Evolutionary conservation across 2,329 filamentous ascomycete species (phyloP), one percentile per base, ranked within the genome.

Genomic region (Epichloe baconii): DNA sequence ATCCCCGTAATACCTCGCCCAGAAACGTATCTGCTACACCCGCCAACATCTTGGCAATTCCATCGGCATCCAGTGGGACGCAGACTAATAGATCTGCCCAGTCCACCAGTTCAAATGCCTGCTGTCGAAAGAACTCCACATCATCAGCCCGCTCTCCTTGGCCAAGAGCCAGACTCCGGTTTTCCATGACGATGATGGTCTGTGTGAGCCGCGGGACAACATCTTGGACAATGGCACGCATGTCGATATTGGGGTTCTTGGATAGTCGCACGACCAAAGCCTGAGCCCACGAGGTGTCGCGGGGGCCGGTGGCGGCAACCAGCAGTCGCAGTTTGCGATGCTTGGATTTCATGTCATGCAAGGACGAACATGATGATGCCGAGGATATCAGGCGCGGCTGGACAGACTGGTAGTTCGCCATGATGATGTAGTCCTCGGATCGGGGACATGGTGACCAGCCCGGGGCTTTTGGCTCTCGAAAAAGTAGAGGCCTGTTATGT

Each of bases 71-170:
- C 47, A 95, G 83, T 3, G 90, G 88, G 6, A 86, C 86, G 51
- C 95, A 78, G 35, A 95, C 82, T 53, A 95, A 75, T 57, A 95
- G 70, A 66, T 95, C 86, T 5, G 90, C 88, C 90, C 90, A 96
- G 54, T 87, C 79, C 57, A 88, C 87, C 54, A 94, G 68, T 56
- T 88, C 83, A 57, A 73, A 79, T 3, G 74, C 80, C 55, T 74
- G 76, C 49, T 69, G 67, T 26, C 62, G 61, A 52, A 73, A 76
- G 47, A 71, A 72, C 56, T 81, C 77, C 58, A 78, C 68, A 26
- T 76, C 75, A 49, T 73, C 71, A 7, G 68, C 67, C 23, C 61
- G 59, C 45, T 66, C 56, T 47, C 61, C 62, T 49, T 64, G 62
- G 19, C 64, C 64, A 5, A 56, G 55, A 5, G 60, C 56, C 23